Conservation (phyloP, 2,329 filamentous ascomycete genomes). For the Cladosporium sp. region DNA sequence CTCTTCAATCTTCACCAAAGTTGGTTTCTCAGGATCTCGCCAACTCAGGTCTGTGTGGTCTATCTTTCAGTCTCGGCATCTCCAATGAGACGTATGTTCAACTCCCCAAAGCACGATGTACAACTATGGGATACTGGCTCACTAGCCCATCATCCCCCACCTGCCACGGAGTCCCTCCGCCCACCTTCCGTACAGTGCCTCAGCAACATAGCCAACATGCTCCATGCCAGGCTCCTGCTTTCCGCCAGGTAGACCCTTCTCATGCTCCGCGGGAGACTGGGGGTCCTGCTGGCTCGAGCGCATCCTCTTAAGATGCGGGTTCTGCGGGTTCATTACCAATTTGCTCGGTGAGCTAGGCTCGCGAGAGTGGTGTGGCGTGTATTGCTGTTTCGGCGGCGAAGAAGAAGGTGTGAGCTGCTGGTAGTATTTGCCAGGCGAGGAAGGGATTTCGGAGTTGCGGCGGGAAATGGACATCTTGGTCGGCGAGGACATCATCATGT, state of each 20-base stretch:
- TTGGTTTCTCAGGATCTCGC: not conserved
- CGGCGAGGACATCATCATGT: conserved; percentile 1
- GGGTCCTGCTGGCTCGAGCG: conserved; percentile 40
- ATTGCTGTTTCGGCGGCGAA: conserved; percentile 17
- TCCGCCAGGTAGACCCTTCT: conserved; percentile 52
- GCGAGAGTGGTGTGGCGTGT: not conserved
- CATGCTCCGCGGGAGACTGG: conserved; percentile 41
- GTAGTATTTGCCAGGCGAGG: conserved; percentile 19
- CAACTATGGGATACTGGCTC: not conserved
- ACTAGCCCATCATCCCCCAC: conserved; percentile 30
- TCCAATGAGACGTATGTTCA: too few species aligned
- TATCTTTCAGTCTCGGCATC: not conserved
- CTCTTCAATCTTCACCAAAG: not conserved
- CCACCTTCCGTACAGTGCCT: conserved; percentile 90
- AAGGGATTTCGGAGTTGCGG: conserved; percentile 18
- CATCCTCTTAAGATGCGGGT: conserved; percentile 79
- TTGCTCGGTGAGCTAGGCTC: conserved; percentile 46
- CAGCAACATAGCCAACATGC: conserved; percentile 81
- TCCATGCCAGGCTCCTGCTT: conserved; percentile 72
- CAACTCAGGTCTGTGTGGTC: not conserved
- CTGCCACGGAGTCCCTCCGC: conserved; percentile 67
- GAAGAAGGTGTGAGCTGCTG: conserved; percentile 7
- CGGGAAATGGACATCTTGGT: not conserved
- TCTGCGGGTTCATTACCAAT: conserved; percentile 72
- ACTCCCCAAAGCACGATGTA: too few species aligned